These are phyloP conservation scores for Teratosphaeriaceae sp. DNA, from an alignment of 2,329 filamentous ascomycete species.

Conservation along the genomic window DNA sequence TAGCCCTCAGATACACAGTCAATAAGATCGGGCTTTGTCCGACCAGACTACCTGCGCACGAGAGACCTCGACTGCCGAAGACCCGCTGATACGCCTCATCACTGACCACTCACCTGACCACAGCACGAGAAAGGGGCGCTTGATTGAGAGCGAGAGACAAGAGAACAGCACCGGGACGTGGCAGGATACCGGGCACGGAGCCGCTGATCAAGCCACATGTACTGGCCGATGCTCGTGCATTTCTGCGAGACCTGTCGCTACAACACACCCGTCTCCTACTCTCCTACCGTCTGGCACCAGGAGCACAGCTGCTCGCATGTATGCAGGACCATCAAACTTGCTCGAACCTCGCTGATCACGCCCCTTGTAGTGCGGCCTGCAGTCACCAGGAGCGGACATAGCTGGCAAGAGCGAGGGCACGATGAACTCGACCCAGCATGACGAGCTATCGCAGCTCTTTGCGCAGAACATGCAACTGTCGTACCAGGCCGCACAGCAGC, in stretches of 20 bases:
- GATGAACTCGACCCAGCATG: constrained; percentile 47
- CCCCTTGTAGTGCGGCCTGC: constrained; percentile 35
- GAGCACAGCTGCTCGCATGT: constrained; percentile 41
- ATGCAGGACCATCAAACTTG: constrained; percentile 23
- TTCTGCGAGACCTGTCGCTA: constrained; percentile 24
- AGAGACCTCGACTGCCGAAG: too few species aligned
- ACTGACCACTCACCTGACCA: too few species aligned
- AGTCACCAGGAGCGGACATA: constrained; percentile 38
- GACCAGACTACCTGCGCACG: too few species aligned
- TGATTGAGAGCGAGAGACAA: neutral
- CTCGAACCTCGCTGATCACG: constrained; percentile 15
- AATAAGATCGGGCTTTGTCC: constrained; percentile 4
- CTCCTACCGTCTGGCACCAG: constrained; percentile 37
- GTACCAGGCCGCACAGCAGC: constrained; percentile 27
- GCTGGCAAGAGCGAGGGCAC: constrained; percentile 35
- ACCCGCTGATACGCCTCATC: too few species aligned
- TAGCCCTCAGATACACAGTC: constrained; percentile 12
- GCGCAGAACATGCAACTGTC: constrained; percentile 64
- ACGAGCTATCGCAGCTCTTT: constrained; percentile 78
- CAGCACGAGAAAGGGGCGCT: too few species aligned
- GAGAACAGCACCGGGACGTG: too few species aligned
- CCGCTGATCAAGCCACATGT: constrained; percentile 15
- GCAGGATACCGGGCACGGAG: too few species aligned
- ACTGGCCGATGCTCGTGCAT: constrained; percentile 25
- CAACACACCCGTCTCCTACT: constrained; percentile 33